Conservation (phyloP, 192 early-diverging fungal genomes). For the Coemansia sp. region DNA sequence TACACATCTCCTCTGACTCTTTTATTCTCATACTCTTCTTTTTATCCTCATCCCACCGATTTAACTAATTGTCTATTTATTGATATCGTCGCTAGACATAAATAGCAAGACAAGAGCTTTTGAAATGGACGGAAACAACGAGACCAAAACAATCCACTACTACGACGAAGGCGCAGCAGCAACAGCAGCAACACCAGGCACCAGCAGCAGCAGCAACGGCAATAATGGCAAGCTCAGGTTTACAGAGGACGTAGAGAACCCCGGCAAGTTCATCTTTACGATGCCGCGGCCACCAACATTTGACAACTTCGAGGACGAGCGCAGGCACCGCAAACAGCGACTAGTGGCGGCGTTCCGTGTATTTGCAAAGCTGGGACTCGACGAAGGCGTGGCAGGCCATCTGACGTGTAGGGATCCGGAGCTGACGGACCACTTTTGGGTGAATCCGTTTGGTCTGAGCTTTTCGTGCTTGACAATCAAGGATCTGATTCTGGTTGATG, state of each 20-base stretch:
- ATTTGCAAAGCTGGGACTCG: slow-evolving; percentile 59
- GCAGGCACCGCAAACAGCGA: slow-evolving; percentile 59
- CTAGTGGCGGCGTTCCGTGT: slow-evolving; percentile 62
- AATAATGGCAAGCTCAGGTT: slow-evolving; percentile 25
- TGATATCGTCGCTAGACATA: not conserved
- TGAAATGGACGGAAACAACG: not conserved
- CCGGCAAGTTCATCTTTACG: slow-evolving; percentile 46
- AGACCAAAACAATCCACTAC: slow-evolving; percentile 32
- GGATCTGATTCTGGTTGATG: slow-evolving; percentile 62
- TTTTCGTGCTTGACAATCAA: slow-evolving; percentile 58
- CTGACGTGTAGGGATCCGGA: slow-evolving; percentile 63
- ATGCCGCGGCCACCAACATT: slow-evolving; percentile 55
- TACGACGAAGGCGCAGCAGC: slow-evolving; percentile 7
- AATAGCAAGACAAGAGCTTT: not conserved
- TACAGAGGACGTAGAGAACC: slow-evolving; percentile 41
- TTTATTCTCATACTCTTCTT: no score
- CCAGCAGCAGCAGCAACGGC: not conserved
- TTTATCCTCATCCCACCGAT: no score
- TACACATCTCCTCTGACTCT: no score
- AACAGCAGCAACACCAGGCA: no score
- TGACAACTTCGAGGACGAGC: slow-evolving; percentile 50
- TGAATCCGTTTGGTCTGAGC: slow-evolving; percentile 60
- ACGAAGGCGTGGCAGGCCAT: slow-evolving; percentile 66
- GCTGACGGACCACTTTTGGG: slow-evolving; percentile 61
- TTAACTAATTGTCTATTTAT: not conserved